Percentiles rank a stretch among this genome's conserved stretches.
Evolutionary conservation across 2,329 filamentous ascomycete genomes (phyloP).

Genomic region (Colletotrichum plurivorum): DNA sequence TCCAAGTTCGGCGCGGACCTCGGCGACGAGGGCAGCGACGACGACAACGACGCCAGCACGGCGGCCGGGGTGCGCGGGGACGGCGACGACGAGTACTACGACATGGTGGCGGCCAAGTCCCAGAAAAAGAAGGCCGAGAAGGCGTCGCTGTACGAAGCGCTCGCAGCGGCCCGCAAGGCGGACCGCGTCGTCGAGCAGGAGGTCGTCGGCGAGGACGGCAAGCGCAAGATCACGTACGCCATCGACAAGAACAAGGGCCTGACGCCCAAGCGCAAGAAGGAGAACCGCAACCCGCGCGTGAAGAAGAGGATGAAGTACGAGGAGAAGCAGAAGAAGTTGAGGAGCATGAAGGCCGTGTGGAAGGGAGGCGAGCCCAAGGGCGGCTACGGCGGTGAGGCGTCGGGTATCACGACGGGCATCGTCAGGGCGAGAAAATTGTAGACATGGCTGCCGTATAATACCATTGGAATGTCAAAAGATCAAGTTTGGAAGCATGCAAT

Average conservation of each 20-base stretch:
- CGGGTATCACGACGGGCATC: constrained; percentile 94
- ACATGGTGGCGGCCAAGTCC: constrained; percentile 82
- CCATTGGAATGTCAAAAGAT: constrained; percentile 34
- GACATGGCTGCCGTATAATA: constrained; percentile 38
- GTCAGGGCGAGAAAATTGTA: constrained; percentile 95
- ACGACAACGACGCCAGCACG: constrained; percentile 74
- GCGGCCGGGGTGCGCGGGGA: constrained; percentile 65
- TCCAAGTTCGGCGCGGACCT: constrained; percentile 74
- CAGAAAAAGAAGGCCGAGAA: constrained; percentile 83
- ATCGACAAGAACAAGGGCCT: constrained; percentile 99
- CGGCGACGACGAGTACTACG: constrained; percentile 86
- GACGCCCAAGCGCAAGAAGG: constrained; percentile 91
- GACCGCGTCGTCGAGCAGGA: constrained; percentile 76
- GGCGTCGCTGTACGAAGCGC: constrained; percentile 67
- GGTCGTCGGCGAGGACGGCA: constrained; percentile 84
- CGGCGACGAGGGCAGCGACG: constrained; percentile 72
- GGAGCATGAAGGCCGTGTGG: constrained; percentile 87
- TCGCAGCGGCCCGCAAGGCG: constrained; percentile 73
- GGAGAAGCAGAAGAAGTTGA: constrained; percentile 97
- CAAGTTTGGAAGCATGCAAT: background rate
- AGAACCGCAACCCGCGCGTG: constrained; percentile 92
- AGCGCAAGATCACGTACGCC: constrained; percentile 91
- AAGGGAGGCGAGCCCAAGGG: constrained; percentile 87
- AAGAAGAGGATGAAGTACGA: constrained; percentile 99
- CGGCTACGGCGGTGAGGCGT: constrained; percentile 91